phyloP scores from a whole-genome alignment of 78 protist genomes.

The Isochrysis galbana region DNA sequence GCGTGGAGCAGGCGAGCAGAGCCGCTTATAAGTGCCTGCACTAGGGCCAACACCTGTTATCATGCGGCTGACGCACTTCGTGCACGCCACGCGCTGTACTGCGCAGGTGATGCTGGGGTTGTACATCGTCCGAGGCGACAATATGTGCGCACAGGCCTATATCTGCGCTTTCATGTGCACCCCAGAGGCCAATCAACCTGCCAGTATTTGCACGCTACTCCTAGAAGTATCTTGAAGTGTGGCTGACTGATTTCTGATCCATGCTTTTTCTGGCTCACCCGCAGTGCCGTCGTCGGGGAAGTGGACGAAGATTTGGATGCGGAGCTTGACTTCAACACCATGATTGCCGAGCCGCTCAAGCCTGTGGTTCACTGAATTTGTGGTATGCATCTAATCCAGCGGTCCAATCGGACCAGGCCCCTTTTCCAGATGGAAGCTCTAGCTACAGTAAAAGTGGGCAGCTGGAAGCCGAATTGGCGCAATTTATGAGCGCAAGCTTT shows the following conservation, averaged over 20 bases:
- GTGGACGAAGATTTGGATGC: conserved; percentile 23
- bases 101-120: conserved; percentile 29
- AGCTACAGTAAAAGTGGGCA: too few species aligned
- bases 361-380: conserved; percentile 4
- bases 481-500: too few species aligned
- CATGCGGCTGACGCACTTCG: too few species aligned
- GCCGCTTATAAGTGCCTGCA: too few species aligned
- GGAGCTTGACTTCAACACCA: not conserved
- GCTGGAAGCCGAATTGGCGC: too few species aligned
- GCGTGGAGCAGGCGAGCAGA: conserved; percentile 16
- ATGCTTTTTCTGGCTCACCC: not conserved
- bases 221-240: not conserved
- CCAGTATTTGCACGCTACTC: not conserved
- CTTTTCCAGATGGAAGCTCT: too few species aligned
- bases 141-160: not conserved
- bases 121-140: conserved; percentile 47
- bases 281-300: conserved; percentile 42
- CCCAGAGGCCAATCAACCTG: not conserved
- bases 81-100: too few species aligned
- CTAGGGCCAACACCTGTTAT: too few species aligned
- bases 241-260: not conserved
- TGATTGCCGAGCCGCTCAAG: conserved; percentile 14
- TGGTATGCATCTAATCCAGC: too few species aligned
- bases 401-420: too few species aligned
- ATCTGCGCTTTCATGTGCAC: not conserved